phyloP scores from a whole-genome alignment of 2,329 filamentous ascomycete genomes.

The Colletotrichum tropicicola region DNA sequence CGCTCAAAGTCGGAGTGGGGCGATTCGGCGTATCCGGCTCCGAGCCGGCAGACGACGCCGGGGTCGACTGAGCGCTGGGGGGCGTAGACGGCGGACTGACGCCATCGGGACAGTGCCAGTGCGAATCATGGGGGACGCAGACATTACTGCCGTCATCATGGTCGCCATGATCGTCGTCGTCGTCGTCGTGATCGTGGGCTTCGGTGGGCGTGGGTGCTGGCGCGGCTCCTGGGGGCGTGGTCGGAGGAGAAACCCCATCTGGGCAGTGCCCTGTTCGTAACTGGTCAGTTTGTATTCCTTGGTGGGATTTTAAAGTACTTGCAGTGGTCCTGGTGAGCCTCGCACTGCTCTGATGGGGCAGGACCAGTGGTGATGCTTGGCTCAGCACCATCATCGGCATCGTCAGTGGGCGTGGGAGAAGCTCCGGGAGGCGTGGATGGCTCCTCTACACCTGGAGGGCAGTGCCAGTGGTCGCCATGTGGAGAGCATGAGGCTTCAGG shows the following conservation, averaged over 20 bases:
- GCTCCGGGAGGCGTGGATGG: not conserved
- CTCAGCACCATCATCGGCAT: no score
- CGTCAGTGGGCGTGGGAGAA: not conserved
- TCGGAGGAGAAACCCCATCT: constrained; percentile 16
- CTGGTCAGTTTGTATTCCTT: not conserved
- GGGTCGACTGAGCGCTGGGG: not conserved
- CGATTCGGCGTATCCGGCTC: no score
- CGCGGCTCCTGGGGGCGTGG: not conserved
- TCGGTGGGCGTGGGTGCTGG: not conserved
- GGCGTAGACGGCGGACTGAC: constrained; percentile 6
- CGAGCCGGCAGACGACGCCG: not conserved
- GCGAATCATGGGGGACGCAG: constrained; percentile 4
- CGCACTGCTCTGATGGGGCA: not conserved
- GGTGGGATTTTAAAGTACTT: not conserved
- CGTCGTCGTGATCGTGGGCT: not conserved
- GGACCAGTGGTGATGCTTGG: no score
- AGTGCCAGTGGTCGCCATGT: constrained; percentile 28
- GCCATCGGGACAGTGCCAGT: constrained; percentile 32
- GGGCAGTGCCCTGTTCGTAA: constrained; percentile 29
- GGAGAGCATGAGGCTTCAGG: not conserved
- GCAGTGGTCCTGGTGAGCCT: not conserved
- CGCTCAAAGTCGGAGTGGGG: not conserved
- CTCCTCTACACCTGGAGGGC: not conserved
- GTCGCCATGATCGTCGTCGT: not conserved
- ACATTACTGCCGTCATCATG: not conserved